A percentile compares a stretch with the other conserved stretches of the same genome.
phyloP scores from a whole-genome alignment of 345 rosid genomes.

The Atalantia buxifolia region DNA sequence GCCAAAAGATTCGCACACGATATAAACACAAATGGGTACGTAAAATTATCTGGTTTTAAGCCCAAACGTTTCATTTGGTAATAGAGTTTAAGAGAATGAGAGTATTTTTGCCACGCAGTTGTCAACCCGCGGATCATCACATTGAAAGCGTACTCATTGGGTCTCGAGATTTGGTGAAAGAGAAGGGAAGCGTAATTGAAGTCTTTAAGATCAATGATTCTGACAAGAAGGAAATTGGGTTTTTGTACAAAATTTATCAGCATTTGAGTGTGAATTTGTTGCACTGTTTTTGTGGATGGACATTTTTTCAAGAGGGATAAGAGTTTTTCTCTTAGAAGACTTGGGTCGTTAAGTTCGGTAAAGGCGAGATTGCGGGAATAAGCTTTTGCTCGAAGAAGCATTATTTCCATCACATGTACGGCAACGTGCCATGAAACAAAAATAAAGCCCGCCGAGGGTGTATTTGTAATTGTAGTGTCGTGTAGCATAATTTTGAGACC shows the following conservation, averaged over 20 bases:
- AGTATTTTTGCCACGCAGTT: conserved; percentile 47
- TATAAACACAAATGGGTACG: conserved; percentile 68
- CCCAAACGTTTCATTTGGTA: conserved; percentile 55
- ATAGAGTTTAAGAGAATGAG: conserved; percentile 41
- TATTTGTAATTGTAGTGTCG: no score
- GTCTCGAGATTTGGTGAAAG: conserved; percentile 50
- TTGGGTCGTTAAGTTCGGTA: background rate
- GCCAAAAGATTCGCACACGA: conserved; percentile 57
- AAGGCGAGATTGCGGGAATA: background rate
- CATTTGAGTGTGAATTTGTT: conserved; percentile 78
- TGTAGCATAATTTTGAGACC: no score
- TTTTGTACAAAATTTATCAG: conserved; percentile 35
- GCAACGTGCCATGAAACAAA: no score
- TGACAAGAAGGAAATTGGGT: conserved; percentile 68
- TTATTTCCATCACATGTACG: background rate
- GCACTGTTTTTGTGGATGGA: conserved; percentile 30
- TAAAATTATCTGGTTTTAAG: conserved; percentile 61
- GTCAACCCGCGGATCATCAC: conserved; percentile 76
- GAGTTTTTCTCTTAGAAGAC: conserved; percentile 27
- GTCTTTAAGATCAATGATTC: conserved; percentile 56
- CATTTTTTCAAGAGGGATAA: conserved; percentile 43
- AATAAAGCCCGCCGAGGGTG: no score
- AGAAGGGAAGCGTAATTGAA: conserved; percentile 53
- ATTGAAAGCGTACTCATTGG: conserved; percentile 71
- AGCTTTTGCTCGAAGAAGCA: conserved; percentile 8